Evolutionary conservation across 2,329 filamentous ascomycete species (phyloP), one percentile per base, ranked within the genome.

Genomic region (Alternaria tenuissima): DNA sequence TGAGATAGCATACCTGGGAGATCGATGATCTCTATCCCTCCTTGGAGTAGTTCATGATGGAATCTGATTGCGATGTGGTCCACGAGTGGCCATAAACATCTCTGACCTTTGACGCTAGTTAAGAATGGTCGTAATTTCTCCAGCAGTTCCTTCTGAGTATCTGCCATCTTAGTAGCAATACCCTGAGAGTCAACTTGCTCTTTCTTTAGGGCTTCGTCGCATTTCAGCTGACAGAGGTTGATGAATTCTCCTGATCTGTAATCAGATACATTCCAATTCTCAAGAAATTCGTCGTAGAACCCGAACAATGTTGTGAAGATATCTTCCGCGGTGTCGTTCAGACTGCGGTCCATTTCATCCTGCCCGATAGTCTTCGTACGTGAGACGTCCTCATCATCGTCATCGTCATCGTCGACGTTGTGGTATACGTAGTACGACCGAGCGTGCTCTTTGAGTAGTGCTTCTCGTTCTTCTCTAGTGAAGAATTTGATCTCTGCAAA

Each of bases 11-110:
- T 57, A 72, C 69, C 71, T n/a, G 68, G 71, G 7, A 73, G 42
- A 18, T 73, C 69, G 5, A 69, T 57, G 12, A 73, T 51, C 39
- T 66, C 61, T 3, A 69, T 11, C 4, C 62, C 62, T 16, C 61
- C 22, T 16, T 67, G 49, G 0, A 70, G 55, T 2, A 73, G 52
- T 1, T 43, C 30, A 43, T 67, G 52, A 11, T 61, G n/a, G 14
- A 71, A 60, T 16, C 55, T 26, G 5, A 71, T 55, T 1, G 61
- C 61, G 12, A 73, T 49, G 5, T 30, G 16, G 38, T 71, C 68
- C 0, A 73, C 69, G 7, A 72, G 46, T 11, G 71, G 66, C 69
- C 71, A 72, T 0, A 73, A 46, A 30, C 62, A 67, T 0, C 39
- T 24, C 24, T 61, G 22, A 5, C 47, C 63, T 12, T 69, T 53